A percentile compares a stretch with the other conserved stretches of the same genome.
phyloP scores from a whole-genome alignment of 148 eudicot genomes.

The Amaranthus hypochondriacus region DNA sequence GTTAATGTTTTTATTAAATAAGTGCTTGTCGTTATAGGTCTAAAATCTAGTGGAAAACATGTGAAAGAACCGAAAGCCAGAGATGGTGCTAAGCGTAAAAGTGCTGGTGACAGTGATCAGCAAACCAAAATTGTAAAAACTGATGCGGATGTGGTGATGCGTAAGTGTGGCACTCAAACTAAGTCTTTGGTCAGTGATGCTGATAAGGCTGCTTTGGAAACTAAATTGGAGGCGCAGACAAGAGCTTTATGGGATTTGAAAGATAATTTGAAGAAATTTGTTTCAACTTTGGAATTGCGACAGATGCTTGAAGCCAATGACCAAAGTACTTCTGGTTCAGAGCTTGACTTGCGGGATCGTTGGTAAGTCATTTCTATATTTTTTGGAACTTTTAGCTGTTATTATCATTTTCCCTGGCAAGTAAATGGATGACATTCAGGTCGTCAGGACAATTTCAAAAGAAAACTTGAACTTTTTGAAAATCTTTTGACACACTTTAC shows the following conservation, averaged over 20 bases:
- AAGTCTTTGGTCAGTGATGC: slow-evolving; percentile 18
- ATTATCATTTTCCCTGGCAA: background rate
- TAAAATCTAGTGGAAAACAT: slow-evolving; percentile 28
- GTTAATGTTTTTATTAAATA: background rate
- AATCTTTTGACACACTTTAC: background rate
- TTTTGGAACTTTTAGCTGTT: background rate
- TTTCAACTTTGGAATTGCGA: slow-evolving; percentile 60
- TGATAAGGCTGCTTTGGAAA: slow-evolving; percentile 43
- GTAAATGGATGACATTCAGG: no score
- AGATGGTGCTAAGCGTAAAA: slow-evolving; percentile 61
- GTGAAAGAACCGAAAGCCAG: slow-evolving; percentile 32
- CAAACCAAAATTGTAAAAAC: slow-evolving; percentile 48
- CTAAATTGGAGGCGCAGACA: slow-evolving; percentile 67
- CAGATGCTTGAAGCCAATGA: slow-evolving; percentile 85
- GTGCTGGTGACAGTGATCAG: slow-evolving; percentile 37
- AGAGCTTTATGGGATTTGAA: slow-evolving; percentile 80
- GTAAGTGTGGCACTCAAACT: slow-evolving; percentile 27
- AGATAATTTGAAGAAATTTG: slow-evolving; percentile 79
- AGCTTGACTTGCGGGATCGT: slow-evolving; percentile 78
- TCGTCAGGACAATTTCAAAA: background rate
- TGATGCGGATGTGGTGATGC: slow-evolving; percentile 35
- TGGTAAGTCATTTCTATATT: slow-evolving; percentile 47
- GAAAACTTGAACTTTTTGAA: background rate
- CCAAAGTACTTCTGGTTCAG: slow-evolving; percentile 79
- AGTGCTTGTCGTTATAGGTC: slow-evolving; percentile 34